A percentile compares a stretch with the other conserved stretches of the same genome.
phyloP scores from a whole-genome alignment of 352 stramenopile species.

The Elongisporangium prolatum region DNA sequence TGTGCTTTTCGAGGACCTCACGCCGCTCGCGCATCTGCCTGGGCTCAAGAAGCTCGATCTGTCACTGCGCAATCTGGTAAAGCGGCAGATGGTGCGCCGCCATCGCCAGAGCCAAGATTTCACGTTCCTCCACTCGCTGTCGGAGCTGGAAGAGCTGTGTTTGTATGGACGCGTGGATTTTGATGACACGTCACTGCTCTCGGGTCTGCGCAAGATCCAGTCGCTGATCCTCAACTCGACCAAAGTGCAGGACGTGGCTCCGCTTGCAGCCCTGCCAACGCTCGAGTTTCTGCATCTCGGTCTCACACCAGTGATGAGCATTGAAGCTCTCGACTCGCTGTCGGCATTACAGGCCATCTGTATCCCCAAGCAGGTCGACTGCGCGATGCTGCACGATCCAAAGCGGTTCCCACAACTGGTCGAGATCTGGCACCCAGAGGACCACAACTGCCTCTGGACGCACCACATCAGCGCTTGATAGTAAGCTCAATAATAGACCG shows the following conservation, averaged over 20 bases:
- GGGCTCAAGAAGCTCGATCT: constrained; percentile 51
- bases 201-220: constrained; percentile 29
- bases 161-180: constrained; percentile 57
- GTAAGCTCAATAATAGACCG: background rate
- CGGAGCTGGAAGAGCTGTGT: constrained; percentile 37
- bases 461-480: constrained; percentile 16
- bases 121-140: constrained; percentile 30
- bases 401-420: constrained; percentile 36
- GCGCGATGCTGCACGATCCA: constrained; percentile 31
- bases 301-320: constrained; percentile 36
- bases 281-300: constrained; percentile 46
- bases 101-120: constrained; percentile 40
- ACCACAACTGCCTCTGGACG: constrained; percentile 65
- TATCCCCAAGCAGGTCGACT: constrained; percentile 39
- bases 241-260: constrained; percentile 33
- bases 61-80: constrained; percentile 32
- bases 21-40: constrained; percentile 28
- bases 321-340: constrained; percentile 28
- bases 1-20: constrained; percentile 43
- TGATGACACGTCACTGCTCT: constrained; percentile 36
- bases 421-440: constrained; percentile 54
- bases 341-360: constrained; percentile 38
- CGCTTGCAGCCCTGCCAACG: constrained; percentile 22
- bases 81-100: constrained; percentile 34
- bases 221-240: constrained; percentile 45